Evolutionary conservation across 2,329 filamentous ascomycete species (phyloP).

Genomic region (Akanthomyces muscarius): DNA sequence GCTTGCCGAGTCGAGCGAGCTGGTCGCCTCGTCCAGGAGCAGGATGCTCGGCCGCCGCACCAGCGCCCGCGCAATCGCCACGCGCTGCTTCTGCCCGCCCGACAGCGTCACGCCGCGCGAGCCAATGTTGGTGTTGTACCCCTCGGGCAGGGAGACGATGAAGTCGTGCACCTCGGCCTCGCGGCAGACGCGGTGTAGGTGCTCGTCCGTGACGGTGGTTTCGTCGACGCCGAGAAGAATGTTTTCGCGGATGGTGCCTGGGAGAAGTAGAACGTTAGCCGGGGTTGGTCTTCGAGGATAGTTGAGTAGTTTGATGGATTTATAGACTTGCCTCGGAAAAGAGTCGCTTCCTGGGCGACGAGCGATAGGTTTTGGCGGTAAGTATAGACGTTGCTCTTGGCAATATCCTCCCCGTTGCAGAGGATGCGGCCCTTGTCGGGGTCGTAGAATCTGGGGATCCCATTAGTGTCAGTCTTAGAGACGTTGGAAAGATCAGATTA

Average conservation of each 20-base stretch:
- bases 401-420: slow-evolving; percentile 59
- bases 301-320: too few relatives aligned
- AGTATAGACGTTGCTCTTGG: slow-evolving; percentile 52
- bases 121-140: slow-evolving; percentile 65
- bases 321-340: slow-evolving; percentile 55
- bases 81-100: slow-evolving; percentile 68
- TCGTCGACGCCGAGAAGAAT: slow-evolving; percentile 61
- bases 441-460: slow-evolving; percentile 60
- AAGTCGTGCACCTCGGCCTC: slow-evolving; percentile 70
- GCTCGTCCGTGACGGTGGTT: slow-evolving; percentile 46
- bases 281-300: too few relatives aligned
- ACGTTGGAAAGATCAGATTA: not conserved
- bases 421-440: slow-evolving; percentile 59
- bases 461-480: not conserved
- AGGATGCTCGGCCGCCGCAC: slow-evolving; percentile 62
- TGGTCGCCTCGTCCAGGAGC: slow-evolving; percentile 70
- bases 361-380: slow-evolving; percentile 65
- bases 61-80: slow-evolving; percentile 66
- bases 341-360: slow-evolving; percentile 69
- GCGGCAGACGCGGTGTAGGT: slow-evolving; percentile 50
- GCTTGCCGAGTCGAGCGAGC: slow-evolving; percentile 61
- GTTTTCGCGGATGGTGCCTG: slow-evolving; percentile 63
- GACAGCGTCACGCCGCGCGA: slow-evolving; percentile 63
- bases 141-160: slow-evolving; percentile 61
- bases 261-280: slow-evolving; percentile 11